Evolutionary conservation across 345 rosid species (phyloP), one percentile per base, ranked within the genome.

Genomic region (Toxicodendron radicans): DNA sequence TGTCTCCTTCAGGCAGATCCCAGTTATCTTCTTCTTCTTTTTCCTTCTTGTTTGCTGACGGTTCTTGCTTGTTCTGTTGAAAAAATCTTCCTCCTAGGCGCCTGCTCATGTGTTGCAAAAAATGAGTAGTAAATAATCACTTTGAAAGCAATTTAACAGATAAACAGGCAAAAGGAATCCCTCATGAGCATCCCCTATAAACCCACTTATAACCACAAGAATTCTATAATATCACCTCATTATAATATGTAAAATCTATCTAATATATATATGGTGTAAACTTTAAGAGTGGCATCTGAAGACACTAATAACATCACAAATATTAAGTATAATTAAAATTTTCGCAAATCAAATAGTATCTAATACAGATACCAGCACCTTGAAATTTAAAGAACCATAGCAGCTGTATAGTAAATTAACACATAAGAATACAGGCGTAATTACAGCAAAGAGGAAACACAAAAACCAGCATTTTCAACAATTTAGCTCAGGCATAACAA

Each of bases 21-120:
- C 98, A 91, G 91, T 93, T 91, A 78, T 93, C 97, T 52, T 85
- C 92, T 0, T 80, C 97, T 16, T 82, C 93, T 21, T 84, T 87
- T 5, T 81, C 81, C 80, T 83, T 86, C 82, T 82, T 88, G 60
- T 61, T 65, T 56, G 81, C 5, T 7, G 85, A 0, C 0, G 38
- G 73, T 73, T 87, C 95, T 72, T 65, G 83, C 73, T 75, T 84
- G 73, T 75, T 78, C 66, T 76, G 83, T 12, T 58, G 48, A 6
- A 72, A 24, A 73, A 23, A 71, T 83, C 97, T 87, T 27, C 76
- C 70, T 27, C 61, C 66, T 9, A 83, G 77, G 18, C 91, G 93
- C 87, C 96, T 93, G 86, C 8, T 45, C 20, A 61, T 49, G 45
- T 27, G 46, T 46, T 21, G 53, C 46, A 4, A 71, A 41, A 74